Base-by-base conservation (phyloP, 768 basidiomycete species). In the Tremella yokohamensis region DNA sequence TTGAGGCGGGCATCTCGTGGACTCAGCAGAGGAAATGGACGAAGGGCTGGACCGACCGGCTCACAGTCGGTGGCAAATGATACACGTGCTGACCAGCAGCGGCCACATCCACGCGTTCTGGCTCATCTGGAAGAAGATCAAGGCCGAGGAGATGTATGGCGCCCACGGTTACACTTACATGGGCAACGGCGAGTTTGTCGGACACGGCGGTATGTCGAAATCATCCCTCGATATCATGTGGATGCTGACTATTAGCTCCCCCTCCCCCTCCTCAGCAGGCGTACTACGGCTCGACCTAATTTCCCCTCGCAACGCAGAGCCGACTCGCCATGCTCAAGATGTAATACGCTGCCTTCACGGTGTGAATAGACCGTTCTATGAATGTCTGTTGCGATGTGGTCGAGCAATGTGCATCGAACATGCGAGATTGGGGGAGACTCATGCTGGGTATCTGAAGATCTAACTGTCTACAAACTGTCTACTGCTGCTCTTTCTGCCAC, bases 61-160 rank as follows among this genome's bases (percentile, higher is more conserved):
- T n/a, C n/a, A 45, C 6, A 18, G 42, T 6, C 38, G 49, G 29
- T 51, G 18, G 38, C 34, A 52, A 11, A 18, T 13, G 26, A 40
- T 52, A 57, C 57, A 45, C 22, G 42, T 45, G 42, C 42, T 45
- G 22, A 45, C 22, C 15, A 8, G 4, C 42, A 45, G 42, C 7
- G 71, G 71, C 13, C 71, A 72, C 53, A 57, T 75, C 20, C 69
- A 75, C 51, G 69, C 72, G 16, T 72, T 76, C 64, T 73, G 67
- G 67, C 49, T 72, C 18, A 68, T 72, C 42, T 68, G 58, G n/a
- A 70, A 74, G 49, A 54, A 63, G 20, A 76, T 73, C 60, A 66
- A 66, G 53, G 74, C 74, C 7, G 72, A 76, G 42, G 70, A 72
- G 44, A 52, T 54, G 37, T 73, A 65, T 60, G 74, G 74, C 6